Percentiles rank a stretch among this genome's conserved stretches.
Conservation (phyloP, 1,139 yeast genomes). For the Geotrichum bryndzae region DNA sequence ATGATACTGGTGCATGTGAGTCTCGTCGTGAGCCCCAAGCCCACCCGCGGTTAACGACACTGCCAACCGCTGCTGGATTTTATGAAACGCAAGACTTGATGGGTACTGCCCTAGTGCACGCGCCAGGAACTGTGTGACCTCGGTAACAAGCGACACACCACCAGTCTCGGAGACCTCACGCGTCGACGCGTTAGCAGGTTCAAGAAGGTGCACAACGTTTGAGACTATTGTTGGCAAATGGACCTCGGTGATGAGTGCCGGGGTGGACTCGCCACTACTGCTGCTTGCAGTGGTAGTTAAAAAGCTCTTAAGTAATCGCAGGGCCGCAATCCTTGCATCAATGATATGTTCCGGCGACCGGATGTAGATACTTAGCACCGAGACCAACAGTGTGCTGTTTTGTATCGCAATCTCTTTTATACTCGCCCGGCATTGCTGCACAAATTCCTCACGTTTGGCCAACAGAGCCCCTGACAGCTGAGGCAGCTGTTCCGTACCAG, state of each 20-base stretch:
- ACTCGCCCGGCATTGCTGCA: slow-evolving; percentile 21
- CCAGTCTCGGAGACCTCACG: slow-evolving; percentile 22
- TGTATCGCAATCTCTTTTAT: slow-evolving; percentile 25
- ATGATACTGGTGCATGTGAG: neutral
- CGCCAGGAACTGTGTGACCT: slow-evolving; percentile 26
- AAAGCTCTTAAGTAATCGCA: slow-evolving; percentile 23
- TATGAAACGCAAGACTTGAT: slow-evolving; percentile 26
- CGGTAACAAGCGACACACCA: slow-evolving; percentile 25
- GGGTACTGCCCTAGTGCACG: slow-evolving; percentile 22
- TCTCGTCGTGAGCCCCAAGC: slow-evolving; percentile 10
- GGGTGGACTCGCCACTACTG: neutral
- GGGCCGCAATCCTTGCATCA: slow-evolving; percentile 24
- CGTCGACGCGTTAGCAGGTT: slow-evolving; percentile 23
- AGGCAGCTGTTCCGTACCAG: neutral
- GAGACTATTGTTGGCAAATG: slow-evolving; percentile 25
- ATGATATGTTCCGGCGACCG: slow-evolving; percentile 20
- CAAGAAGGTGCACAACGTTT: slow-evolving; percentile 25
- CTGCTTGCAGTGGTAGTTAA: slow-evolving; percentile 10
- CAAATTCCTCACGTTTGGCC: slow-evolving; percentile 6
- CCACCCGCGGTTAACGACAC: slow-evolving; percentile 15
- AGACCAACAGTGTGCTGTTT: slow-evolving; percentile 25
- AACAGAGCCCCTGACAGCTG: neutral
- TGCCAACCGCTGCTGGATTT: slow-evolving; percentile 28
- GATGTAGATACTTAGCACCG: slow-evolving; percentile 24
- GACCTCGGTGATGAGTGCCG: slow-evolving; percentile 15